phyloP scores from a whole-genome alignment of 1,139 yeast genomes.

The Taiozyma sp. region DNA sequence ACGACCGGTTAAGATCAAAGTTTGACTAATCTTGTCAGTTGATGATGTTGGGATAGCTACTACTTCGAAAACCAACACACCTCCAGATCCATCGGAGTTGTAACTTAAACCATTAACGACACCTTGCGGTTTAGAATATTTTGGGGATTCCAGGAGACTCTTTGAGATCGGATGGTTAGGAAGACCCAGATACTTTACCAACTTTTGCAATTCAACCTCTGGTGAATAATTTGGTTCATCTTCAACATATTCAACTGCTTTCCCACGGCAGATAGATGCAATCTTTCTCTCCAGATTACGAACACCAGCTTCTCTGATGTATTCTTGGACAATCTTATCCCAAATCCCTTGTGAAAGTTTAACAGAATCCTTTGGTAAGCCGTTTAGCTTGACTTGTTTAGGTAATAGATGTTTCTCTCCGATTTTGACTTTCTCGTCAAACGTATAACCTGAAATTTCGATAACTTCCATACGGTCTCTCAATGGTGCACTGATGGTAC shows the following conservation, averaged over 20 bases:
- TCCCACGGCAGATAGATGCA: constrained; percentile 72
- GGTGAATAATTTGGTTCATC: constrained; percentile 11
- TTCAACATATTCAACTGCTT: constrained; percentile 73
- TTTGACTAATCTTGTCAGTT: constrained; percentile 20
- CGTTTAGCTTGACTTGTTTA: constrained; percentile 71
- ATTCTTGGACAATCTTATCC: constrained; percentile 58
- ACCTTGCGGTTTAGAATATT: constrained; percentile 48
- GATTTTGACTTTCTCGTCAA: constrained; percentile 72
- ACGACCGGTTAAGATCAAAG: constrained; percentile 69
- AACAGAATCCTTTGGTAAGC: constrained; percentile 46
- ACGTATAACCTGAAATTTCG: constrained; percentile 76
- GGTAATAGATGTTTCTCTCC: constrained; percentile 72
- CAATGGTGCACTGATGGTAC: constrained; percentile 72
- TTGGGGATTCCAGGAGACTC: constrained; percentile 24
- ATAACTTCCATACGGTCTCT: constrained; percentile 86
- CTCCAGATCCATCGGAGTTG: constrained; percentile 85
- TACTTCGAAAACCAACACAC: constrained; percentile 77
- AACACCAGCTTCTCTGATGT: constrained; percentile 88
- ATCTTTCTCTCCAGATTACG: constrained; percentile 70
- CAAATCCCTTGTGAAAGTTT: constrained; percentile 45
- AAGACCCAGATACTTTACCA: constrained; percentile 49
- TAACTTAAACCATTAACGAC: constrained; percentile 90
- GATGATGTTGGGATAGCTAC: constrained; percentile 48
- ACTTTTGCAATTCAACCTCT: constrained; percentile 12
- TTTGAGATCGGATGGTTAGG: constrained; percentile 36